Conservation (phyloP, 2,329 filamentous ascomycete genomes). For the Exophiala sideris region DNA sequence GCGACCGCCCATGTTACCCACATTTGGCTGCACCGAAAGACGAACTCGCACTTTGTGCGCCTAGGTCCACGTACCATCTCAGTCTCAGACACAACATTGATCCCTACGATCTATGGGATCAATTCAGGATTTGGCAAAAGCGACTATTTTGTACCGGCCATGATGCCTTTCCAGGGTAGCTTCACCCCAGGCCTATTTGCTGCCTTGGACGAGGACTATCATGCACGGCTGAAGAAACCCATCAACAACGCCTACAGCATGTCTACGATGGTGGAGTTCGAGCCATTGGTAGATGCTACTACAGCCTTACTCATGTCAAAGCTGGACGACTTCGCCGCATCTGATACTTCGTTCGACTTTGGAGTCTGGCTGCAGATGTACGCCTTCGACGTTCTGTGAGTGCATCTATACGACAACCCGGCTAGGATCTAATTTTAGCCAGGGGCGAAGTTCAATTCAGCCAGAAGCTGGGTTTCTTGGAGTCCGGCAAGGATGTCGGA, state of each 20-base stretch:
- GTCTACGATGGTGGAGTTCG: conserved; percentile 34
- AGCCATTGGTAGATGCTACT: conserved; percentile 74
- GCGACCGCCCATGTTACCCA: conserved; percentile 65
- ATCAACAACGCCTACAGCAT: conserved; percentile 66
- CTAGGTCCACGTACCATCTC: conserved; percentile 71
- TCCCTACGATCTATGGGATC: conserved; percentile 74
- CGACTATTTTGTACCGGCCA: conserved; percentile 22
- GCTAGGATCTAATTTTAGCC: background rate
- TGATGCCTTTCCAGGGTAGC: conserved; percentile 29
- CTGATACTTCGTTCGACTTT: conserved; percentile 3
- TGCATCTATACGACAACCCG: background rate
- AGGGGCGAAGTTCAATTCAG: conserved; percentile 36
- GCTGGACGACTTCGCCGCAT: conserved; percentile 51
- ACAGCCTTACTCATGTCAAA: conserved; percentile 65
- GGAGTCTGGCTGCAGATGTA: conserved; percentile 17
- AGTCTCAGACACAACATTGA: conserved; percentile 67
- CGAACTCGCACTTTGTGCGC: conserved; percentile 67
- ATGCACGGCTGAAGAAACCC: conserved; percentile 68
- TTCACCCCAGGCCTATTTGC: conserved; percentile 53
- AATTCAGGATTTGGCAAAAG: conserved; percentile 80
- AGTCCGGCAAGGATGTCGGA: conserved; percentile 17
- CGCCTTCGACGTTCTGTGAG: conserved; percentile 25
- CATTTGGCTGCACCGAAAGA: conserved; percentile 63
- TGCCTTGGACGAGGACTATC: conserved; percentile 68
- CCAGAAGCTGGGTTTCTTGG: conserved; percentile 29